Conservation (phyloP, 192 early-diverging fungal species). For the Backusella sp. region DNA sequence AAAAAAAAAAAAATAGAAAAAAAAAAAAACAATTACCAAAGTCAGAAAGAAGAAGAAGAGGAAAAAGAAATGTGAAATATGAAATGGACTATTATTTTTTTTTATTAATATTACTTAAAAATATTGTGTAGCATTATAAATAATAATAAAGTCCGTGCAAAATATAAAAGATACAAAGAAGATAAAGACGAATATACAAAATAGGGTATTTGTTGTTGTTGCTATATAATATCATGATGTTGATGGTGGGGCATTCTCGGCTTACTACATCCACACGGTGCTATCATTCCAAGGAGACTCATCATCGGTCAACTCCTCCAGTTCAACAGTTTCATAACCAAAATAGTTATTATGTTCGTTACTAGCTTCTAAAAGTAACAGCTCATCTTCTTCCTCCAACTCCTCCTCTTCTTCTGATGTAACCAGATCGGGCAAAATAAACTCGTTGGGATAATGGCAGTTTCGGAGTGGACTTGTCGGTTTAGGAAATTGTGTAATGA, state of each 20-base stretch:
- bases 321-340: slow-evolving; percentile 24
- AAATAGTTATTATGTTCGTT: background rate
- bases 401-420: slow-evolving; percentile 25
- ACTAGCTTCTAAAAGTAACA: background rate
- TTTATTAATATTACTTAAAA: background rate
- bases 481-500: slow-evolving; percentile 45
- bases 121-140: slow-evolving; percentile 3
- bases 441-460: slow-evolving; percentile 20
- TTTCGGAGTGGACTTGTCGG: slow-evolving; percentile 45
- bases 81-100: background rate
- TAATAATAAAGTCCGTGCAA: background rate
- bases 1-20: background rate
- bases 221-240: background rate
- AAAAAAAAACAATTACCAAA: background rate
- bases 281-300: slow-evolving; percentile 1
- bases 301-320: slow-evolving; percentile 37
- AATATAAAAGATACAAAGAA: background rate
- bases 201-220: background rate
- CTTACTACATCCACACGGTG: background rate
- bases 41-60: slow-evolving; percentile 20
- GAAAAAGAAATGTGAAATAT: slow-evolving; percentile 1
- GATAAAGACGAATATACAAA: background rate
- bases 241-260: background rate
- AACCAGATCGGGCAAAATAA: slow-evolving; percentile 8
- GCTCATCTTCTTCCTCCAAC: slow-evolving; percentile 10